A percentile compares a stretch with the other conserved stretches of the same genome.
Conservation (phyloP, 1,139 yeast species). For the Scheffersomyces insectosa region DNA sequence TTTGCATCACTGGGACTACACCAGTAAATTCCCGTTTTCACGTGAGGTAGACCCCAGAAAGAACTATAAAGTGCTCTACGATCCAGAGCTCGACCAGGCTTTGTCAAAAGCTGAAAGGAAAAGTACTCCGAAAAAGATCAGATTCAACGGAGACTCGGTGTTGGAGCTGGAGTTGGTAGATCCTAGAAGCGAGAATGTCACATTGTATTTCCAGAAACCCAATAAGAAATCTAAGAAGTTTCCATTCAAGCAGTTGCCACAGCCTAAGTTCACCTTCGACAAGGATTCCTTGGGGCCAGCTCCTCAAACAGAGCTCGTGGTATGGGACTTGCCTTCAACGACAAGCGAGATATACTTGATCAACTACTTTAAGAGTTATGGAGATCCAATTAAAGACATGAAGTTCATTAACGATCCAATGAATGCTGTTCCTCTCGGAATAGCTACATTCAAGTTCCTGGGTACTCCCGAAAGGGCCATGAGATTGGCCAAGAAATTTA, state of each 20-base stretch:
- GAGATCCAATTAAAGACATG: constrained; percentile 54
- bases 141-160: constrained; percentile 35
- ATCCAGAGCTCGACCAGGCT: constrained; percentile 50
- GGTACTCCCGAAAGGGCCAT: constrained; percentile 61
- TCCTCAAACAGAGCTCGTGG: constrained; percentile 68
- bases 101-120: constrained; percentile 32
- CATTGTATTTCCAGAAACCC: constrained; percentile 40
- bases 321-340: constrained; percentile 61
- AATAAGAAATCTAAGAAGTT: constrained; percentile 44
- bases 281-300: constrained; percentile 73
- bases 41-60: constrained; percentile 23
- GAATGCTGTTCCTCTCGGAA: constrained; percentile 79
- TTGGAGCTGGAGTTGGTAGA: constrained; percentile 22
- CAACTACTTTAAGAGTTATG: constrained; percentile 60
- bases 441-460: constrained; percentile 64
- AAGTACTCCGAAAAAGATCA: constrained; percentile 38
- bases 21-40: constrained; percentile 11
- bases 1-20: constrained; percentile 31
- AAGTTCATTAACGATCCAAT: constrained; percentile 68
- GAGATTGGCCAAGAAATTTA: constrained; percentile 36
- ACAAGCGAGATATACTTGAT: constrained; percentile 48
- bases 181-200: constrained; percentile 34
- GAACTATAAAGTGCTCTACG: constrained; percentile 50
- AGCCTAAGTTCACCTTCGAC: constrained; percentile 61
- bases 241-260: constrained; percentile 49